Evolutionary conservation across 108 stramenopile species (phyloP).

Genomic region (Ochromonas danica): DNA sequence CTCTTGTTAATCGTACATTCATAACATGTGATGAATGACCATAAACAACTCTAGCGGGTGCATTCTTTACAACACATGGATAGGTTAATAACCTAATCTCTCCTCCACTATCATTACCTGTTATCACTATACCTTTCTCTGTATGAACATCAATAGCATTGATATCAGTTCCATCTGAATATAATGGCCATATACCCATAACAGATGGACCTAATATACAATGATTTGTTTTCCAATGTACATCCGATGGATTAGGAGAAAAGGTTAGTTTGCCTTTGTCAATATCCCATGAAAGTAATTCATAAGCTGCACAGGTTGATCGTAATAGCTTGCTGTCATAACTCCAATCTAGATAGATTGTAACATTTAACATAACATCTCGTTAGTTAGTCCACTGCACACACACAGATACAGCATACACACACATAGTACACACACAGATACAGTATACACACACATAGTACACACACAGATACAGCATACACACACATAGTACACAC

Average conservation of each 20-base stretch:
- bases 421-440: no score
- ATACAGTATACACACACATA: no score
- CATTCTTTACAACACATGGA: constrained; percentile 35
- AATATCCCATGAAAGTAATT: not conserved
- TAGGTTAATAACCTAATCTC: not conserved
- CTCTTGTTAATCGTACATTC: constrained; percentile 25
- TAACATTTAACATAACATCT: no score
- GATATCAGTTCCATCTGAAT: constrained; percentile 48
- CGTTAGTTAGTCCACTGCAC: no score
- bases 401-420: no score
- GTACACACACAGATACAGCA: no score
- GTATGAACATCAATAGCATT: constrained; percentile 21
- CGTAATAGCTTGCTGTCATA: constrained; percentile 2
- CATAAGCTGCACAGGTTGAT: constrained; percentile 25
- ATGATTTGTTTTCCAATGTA: not conserved
- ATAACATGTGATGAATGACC: constrained; percentile 45
- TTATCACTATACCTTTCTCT: constrained; percentile 9
- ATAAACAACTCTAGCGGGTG: constrained; percentile 17
- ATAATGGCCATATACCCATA: constrained; percentile 40
- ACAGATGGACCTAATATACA: constrained; percentile 44
- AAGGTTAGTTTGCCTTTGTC: not conserved
- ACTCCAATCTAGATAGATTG: constrained; percentile 32
- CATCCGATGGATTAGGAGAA: not conserved
- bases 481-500: no score
- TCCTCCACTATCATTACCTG: constrained; percentile 18